Base-by-base conservation (phyloP, 192 early-diverging fungal species). In the Geranomyces michiganensis region DNA sequence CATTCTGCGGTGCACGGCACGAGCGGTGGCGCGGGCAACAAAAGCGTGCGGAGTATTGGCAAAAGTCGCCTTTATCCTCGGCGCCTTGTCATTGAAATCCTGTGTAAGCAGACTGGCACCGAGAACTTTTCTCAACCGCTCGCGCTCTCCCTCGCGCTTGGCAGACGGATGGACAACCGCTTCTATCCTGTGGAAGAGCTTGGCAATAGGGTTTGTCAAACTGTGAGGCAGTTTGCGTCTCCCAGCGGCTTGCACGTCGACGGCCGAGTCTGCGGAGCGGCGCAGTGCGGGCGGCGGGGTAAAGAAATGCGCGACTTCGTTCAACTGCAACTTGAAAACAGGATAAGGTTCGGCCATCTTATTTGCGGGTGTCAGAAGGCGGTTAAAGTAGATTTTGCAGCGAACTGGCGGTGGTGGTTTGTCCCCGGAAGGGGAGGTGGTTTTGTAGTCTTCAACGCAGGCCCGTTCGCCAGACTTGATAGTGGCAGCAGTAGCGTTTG, bases 331-430 rank as follows among this genome's bases (percentile, higher is more conserved):
- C 17, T 30, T 66, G 56, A 43, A 53, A 5, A 73, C 65, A 1
- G 62, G 62, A 55, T 73, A 73, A 4, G 71, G 32, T 26, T 60
- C 71, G 4, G 8, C 12, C 48, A 65, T 24, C 31, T 73, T 73
- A 8, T 27, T 29, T 22, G 62, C 60, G 30, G 41, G 55, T 1
- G 65, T 67, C 31, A 73, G 53, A 1, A 73, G 65, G 36, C 41
- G 62, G 63, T 73, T 73, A 29, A 59, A 67, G 62, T 67, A 47
- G 51, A 62, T 47, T 46, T 58, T 70, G n/a, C 21, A 19, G n/a
- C 46, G 33, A n/a, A 70, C 68, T 4, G 68, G 55, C 33, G 58
- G 24, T 19, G 58, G 29, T 9, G 58, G 27, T 6, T 60, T 41
- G 3, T 41, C 10, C 5, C 10, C 36, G 36, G 36, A 10, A 3